A percentile compares a stretch with the other conserved stretches of the same genome.
phyloP scores from a whole-genome alignment of 2,329 filamentous ascomycete genomes.

The Colletotrichum chlorophyti region DNA sequence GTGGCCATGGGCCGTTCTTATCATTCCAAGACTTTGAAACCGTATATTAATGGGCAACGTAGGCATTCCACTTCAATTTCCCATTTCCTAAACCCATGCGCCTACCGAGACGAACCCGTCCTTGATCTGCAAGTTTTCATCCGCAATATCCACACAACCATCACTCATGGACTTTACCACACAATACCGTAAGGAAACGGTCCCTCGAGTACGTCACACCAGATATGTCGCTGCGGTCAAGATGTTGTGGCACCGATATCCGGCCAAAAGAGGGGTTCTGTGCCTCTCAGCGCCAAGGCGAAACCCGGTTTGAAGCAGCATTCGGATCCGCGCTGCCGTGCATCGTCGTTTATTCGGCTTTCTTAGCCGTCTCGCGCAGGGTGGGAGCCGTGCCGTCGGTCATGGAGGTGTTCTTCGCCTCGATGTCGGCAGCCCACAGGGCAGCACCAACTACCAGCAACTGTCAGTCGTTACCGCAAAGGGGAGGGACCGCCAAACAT shows the following conservation, averaged over 20 bases:
- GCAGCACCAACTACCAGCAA: constrained; percentile 76
- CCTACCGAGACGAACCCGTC: too few species aligned
- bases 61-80: not conserved
- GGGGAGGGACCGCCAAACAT: constrained; percentile 32
- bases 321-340: not conserved
- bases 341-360: constrained; percentile 47
- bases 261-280: not conserved
- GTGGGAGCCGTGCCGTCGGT: constrained; percentile 56
- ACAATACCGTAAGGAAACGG: too few species aligned
- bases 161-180: too few species aligned
- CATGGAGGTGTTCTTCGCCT: constrained; percentile 60
- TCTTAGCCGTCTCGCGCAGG: constrained; percentile 56
- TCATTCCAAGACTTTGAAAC: not conserved
- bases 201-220: too few species aligned
- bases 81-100: too few species aligned
- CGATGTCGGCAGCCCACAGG: constrained; percentile 91
- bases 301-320: not conserved
- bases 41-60: not conserved
- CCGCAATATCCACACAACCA: not conserved
- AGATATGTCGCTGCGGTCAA: constrained; percentile 11
- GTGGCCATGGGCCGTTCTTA: too few species aligned
- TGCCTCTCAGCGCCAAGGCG: not conserved
- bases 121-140: not conserved
- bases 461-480: constrained; percentile 29
- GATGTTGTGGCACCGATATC: constrained; percentile 15